Percentiles rank a stretch among this genome's conserved stretches.
Evolutionary conservation across 2,329 filamentous ascomycete genomes (phyloP).

Genomic region (Talaromyces sp.): DNA sequence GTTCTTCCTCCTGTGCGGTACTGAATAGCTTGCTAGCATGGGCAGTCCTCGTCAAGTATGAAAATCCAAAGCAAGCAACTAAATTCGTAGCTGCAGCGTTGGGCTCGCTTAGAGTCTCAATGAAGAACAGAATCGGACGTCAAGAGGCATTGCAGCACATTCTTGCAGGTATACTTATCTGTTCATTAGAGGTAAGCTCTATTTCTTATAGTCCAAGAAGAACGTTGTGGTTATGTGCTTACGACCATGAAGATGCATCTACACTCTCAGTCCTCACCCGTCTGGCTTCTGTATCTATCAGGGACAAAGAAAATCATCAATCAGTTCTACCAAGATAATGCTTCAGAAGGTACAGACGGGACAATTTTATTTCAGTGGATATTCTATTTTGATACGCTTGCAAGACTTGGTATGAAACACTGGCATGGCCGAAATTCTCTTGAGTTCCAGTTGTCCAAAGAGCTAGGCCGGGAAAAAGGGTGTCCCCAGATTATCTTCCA

Average conservation of each 20-base stretch:
- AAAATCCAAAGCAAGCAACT: not conserved
- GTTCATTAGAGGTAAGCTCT: not conserved
- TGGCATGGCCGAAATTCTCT: not conserved
- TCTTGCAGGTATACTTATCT: conserved; percentile 4
- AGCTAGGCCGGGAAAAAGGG: not conserved
- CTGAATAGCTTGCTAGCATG: conserved; percentile 1
- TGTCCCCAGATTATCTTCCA: not conserved
- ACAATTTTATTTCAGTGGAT: not conserved
- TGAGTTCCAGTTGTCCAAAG: not conserved
- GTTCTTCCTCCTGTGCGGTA: not conserved
- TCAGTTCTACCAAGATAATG: not conserved
- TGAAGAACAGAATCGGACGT: not conserved
- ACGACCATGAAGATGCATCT: not conserved
- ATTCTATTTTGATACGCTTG: conserved; percentile 1
- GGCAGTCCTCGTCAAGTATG: not conserved
- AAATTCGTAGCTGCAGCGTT: not conserved
- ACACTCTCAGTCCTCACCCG: not conserved
- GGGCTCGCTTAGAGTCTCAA: conserved; percentile 1
- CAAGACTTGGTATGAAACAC: conserved; percentile 1
- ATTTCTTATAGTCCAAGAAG: not conserved
- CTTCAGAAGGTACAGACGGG: not conserved
- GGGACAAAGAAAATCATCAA: not conserved
- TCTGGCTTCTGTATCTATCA: conserved; percentile 2
- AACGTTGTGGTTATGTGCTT: too few species aligned
- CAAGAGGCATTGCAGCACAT: conserved; percentile 2